Base-by-base conservation (phyloP, 352 stramenopile species). In the Pythium rishiriense region DNA sequence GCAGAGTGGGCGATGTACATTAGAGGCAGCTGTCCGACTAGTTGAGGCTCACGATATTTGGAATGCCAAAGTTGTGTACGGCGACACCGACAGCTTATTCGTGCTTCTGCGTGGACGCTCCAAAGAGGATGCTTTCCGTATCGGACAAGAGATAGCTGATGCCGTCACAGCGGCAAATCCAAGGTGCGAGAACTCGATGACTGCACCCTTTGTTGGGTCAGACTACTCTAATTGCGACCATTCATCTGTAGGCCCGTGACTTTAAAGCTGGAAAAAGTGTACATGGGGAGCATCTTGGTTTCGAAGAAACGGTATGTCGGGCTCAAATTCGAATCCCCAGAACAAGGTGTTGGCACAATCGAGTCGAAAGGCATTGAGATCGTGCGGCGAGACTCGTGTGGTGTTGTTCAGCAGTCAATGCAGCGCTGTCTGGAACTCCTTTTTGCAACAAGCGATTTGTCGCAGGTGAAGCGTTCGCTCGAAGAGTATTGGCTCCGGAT, bases 41-140 rank as follows among this genome's bases (percentile, higher is more conserved):
- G 97, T 98, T 2, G 97, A 98, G 59, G 68, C 62, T 12, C 79
- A 87, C 58, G 64, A 75, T 22, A 78, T 87, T 43, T 96, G 87
- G 90, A 88, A 93, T 60, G 91, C 88, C n/a, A 79, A 72, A 24
- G 96, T 99, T 26, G 93, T 98, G 7, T 98, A 98, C 66, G 97
- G 96, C 11, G 97, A 99, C 72, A 99, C 98, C 5, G 98, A 99
- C 73, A 99, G 96, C 55, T 72, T 99, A 7, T 99, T 99, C 79
- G 88, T 99, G 42, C 83, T 98, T 58, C 76, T 99, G 4, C 88
- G 86, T 45, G 97, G 97, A n/a, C 83, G 94, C 31, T 96, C 84
- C 0, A 92, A 98, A 46, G 70, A 83, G 17, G 83, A 99, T 56
- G 97, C 97, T 0, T 99, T 99, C 76, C 72, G 81, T 49, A 98